Conservation (phyloP, 208 protist species). For the Kentomonas sorsogonicus region DNA sequence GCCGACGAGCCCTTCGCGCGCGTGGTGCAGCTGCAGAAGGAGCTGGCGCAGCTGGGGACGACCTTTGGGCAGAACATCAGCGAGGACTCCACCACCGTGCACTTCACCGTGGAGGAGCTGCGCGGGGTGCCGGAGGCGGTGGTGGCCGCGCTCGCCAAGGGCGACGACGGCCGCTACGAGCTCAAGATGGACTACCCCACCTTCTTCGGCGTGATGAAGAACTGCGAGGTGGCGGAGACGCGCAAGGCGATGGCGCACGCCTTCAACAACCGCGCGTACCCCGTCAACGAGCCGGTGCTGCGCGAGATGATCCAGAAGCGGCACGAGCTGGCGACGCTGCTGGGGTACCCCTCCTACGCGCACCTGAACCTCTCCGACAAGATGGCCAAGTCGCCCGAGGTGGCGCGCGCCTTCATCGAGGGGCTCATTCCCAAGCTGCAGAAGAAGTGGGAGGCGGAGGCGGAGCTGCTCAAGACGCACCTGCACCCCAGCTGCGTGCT, state of each 20-base stretch:
- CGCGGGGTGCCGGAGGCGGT: constrained; percentile 56
- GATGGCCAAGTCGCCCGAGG: constrained; percentile 75
- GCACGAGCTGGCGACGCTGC: constrained; percentile 47
- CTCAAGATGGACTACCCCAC: constrained; percentile 86
- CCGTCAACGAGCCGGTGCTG: constrained; percentile 50
- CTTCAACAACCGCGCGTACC: constrained; percentile 74
- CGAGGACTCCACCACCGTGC: constrained; percentile 60
- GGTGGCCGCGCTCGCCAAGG: constrained; percentile 27
- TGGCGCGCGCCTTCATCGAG: constrained; percentile 55
- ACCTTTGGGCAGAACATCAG: constrained; percentile 79
- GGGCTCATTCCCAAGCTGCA: constrained; percentile 62
- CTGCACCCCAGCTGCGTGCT: constrained; percentile 68
- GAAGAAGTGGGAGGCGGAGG: constrained; percentile 66
- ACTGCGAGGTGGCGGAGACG: constrained; percentile 75
- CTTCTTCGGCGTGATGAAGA: constrained; percentile 81
- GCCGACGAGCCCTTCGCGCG: constrained; percentile 50
- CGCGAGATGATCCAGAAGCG: constrained; percentile 65
- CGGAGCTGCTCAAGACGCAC: constrained; percentile 55
- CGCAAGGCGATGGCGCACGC: constrained; percentile 42
- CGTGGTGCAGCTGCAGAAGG: constrained; percentile 65
- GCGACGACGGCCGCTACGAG: constrained; percentile 33
- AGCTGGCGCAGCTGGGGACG: constrained; percentile 46
- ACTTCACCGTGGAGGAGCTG: constrained; percentile 45
- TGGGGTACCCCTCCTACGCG: constrained; percentile 69
- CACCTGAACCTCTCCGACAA: constrained; percentile 69